phyloP scores from a whole-genome alignment of 108 stramenopile species.

The Skeletonema costatum region DNA sequence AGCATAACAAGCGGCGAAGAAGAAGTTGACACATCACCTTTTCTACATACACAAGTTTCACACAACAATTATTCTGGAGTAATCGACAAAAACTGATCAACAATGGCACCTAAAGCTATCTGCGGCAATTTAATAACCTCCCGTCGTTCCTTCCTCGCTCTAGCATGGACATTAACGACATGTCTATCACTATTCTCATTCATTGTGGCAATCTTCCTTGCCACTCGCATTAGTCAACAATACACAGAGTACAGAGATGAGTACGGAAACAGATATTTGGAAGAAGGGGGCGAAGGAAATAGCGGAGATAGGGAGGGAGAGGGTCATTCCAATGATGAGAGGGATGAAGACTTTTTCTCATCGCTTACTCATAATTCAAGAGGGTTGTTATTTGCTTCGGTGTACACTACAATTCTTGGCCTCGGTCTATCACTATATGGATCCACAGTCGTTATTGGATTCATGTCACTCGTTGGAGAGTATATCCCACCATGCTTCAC shows the following conservation, averaged over 20 bases:
- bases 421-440: conserved; percentile 73
- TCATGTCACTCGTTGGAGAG: conserved; percentile 76
- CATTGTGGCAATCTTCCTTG: conserved; percentile 54
- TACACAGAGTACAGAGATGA: conserved; percentile 50
- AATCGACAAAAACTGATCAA: background rate
- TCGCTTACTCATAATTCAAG: conserved; percentile 55
- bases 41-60: background rate
- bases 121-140: conserved; percentile 73
- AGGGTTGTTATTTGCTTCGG: conserved; percentile 70
- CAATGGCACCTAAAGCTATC: conserved; percentile 54
- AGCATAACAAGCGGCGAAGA: too few relatives aligned
- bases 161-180: conserved; percentile 81
- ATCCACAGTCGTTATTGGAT: conserved; percentile 79
- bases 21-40: background rate
- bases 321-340: conserved; percentile 32
- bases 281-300: conserved; percentile 28
- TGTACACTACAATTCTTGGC: conserved; percentile 71
- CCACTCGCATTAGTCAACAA: conserved; percentile 63
- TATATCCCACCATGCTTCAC: conserved; percentile 85
- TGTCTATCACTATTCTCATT: conserved; percentile 71
- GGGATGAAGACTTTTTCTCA: conserved; percentile 55
- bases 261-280: conserved; percentile 7
- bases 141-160: conserved; percentile 73
- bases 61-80: background rate
- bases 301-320: conserved; percentile 47